Base-by-base conservation (phyloP, 2,329 filamentous ascomycete species). In the Trichoderma afroharzianum region DNA sequence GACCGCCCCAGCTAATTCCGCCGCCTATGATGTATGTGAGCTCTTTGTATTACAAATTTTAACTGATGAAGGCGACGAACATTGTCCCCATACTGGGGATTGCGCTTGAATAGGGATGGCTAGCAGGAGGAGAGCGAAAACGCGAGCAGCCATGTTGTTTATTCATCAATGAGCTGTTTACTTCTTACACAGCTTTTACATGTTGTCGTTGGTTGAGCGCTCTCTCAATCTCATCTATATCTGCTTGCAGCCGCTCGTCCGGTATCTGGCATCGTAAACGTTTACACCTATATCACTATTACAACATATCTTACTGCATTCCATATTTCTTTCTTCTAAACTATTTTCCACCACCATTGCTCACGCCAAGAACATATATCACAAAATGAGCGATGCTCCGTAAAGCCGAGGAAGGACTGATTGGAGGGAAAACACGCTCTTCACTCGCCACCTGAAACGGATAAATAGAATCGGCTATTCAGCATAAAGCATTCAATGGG, bases 1-100 rank as follows among this genome's bases (percentile, higher is more conserved):
- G 55, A 14, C 66, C 66, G 15, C n/a, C 32, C 66, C 66, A 68
- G 14, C 36, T 55, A 43, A 68, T 61, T 50, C 66, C 66, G 26
- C 66, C 66, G 7, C 66, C 55, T 68, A 4, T 24, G 28, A 7
- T 15, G 11, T 9, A 11, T 14, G 57, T 68, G 28, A 68, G 66
- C 30, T 8, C 6, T 9, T 59, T 2, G 21, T 21, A 1, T 2
- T 7, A 36, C 15, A 6, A 9, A 2, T 6, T 59, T 24, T 18
- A 30, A 14, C 9, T 21, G 53, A 26, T 5, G 24, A 28, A 7
- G 3, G 24, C 4, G 9, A 61, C 66, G 12, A 15, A 61, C 66
- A 68, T 50, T 68, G 66, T 26, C 33, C 66, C 66, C 66, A 68
- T 5, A 61, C 55, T 33, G 43, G 53, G 4, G 55, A 61, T 50